Evolutionary conservation across 2,329 filamentous ascomycete species (phyloP), one percentile per base, ranked within the genome.

Genomic region (Alternaria brassicicola): DNA sequence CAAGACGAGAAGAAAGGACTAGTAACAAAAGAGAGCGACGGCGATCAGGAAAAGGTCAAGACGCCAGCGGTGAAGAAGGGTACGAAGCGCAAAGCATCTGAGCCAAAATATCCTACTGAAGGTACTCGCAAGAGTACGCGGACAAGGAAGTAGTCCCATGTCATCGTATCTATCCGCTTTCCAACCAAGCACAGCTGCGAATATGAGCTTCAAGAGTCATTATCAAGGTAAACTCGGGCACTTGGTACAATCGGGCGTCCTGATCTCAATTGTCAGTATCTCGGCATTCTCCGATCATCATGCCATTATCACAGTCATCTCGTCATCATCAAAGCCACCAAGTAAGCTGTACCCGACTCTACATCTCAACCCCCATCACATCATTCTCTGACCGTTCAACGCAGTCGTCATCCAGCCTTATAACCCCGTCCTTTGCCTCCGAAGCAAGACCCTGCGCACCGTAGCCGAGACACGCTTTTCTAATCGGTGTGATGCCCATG

Each of bases 51-150:
- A 36, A 15, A 26, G 26, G 31, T 2, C 8, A 52, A 17, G 30
- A 53, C 47, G n/a, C 42, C 51, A 36, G 39, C 17, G 17, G 52
- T n/a, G 7, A 66, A 62, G 56, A 65, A 61, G 35, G 61, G 66
- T 5, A 62, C 55, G 15, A 75, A 75, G 57, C 55, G 69, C 33
- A 75, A 74, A 54, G 65, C 49, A 5, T 47, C 46, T 19, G 63
- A 65, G 4, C 19, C 33, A 15, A 65, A 62, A 17, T 12, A 53
- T 13, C 50, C 58, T 17, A 21, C 39, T 15, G 68, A 70, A 41
- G 70, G 66, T 8, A 51, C 63, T n/a, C 57, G 71, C 28, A 70
- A 69, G 30, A 76, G 73, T 31, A 67, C 50, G 21, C 60, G 71
- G n/a, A 65, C 52, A 25, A 74, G 66, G 43, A 66, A 61, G 49